Evolutionary conservation across 1,284 basidiomycete species (phyloP), one percentile per base, ranked within the genome.

Genomic region (Leccinum subspadiceum): DNA sequence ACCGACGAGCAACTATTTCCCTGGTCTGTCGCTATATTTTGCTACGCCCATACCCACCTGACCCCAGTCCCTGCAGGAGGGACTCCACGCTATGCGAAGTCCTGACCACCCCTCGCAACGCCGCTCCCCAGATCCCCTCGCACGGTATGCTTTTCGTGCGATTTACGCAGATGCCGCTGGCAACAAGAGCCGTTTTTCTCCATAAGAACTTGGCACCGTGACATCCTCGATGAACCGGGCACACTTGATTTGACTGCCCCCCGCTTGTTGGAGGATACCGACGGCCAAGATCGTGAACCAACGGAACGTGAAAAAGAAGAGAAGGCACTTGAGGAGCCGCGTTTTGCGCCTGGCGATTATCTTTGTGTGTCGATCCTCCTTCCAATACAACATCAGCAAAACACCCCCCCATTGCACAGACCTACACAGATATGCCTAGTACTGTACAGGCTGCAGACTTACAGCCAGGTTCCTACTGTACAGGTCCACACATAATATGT

Each of bases 1-100:
- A 84, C 84, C 4, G 90, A 92, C 63, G 90, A 92, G 68, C 89
- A 90, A 66, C 76, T 91, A 48, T 91, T 85, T 66, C 87, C 87
- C 12, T 92, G 90, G 90, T 89, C 66, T 33, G 78, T 33, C 17
- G 7, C 44, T 22, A 3, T 70, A 12, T 35, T 20, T 8, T 22
- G 15, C n/a, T 20, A 26, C 24, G 26, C 3, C 1, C 52, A n/a
- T n/a, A 31, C 39, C 37, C 10, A n/a, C 29, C 53, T 61, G 5
- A 66, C 5, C 12, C 55, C 10, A 50, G 56, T 29, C 22, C 15
- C 2, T 48, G 5, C 65, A 92, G 90, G 90, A 88, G 84, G 77
- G 88, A 92, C 66, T 86, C 89, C 7, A 91, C 89, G 0, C 78
- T 92, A 17, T 82, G 85, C 49, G 90, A 92, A 76, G 79, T 92